Conservation (phyloP, 1,284 basidiomycete genomes). For the Schizophyllum amplum region DNA sequence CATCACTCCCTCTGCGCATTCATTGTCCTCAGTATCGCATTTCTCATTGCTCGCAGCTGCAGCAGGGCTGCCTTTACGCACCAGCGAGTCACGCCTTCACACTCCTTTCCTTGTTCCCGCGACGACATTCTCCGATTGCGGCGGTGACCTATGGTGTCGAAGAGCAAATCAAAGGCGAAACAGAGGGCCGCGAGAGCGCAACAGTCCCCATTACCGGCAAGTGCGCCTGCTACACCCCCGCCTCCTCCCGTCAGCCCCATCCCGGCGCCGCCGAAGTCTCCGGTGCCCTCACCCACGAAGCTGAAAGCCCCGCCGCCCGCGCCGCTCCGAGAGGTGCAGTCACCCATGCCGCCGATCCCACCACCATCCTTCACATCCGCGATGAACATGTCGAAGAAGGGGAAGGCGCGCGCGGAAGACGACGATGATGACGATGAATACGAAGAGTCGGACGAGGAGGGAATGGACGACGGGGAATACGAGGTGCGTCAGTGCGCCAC, state of each 20-base stretch:
- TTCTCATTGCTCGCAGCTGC: neutral
- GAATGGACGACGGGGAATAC: constrained; percentile 12
- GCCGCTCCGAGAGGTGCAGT: neutral
- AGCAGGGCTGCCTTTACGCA: too few relatives aligned
- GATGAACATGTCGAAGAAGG: too few relatives aligned
- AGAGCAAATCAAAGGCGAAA: neutral
- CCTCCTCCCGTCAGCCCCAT: neutral
- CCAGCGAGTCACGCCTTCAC: too few relatives aligned
- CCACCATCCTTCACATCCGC: too few relatives aligned
- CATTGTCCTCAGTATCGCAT: too few relatives aligned
- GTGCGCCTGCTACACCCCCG: too few relatives aligned
- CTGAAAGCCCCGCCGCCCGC: neutral
- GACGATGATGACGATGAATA: constrained; percentile 57
- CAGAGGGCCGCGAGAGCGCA: neutral
- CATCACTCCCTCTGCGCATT: too few relatives aligned
- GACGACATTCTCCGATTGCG: neutral
- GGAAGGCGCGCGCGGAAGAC: constrained; percentile 18
- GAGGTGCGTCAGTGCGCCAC: constrained; percentile 21
- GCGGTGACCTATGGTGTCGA: neutral
- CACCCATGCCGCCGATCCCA: neutral
- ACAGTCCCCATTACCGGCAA: neutral
- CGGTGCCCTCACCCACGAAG: neutral
- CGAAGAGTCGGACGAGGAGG: constrained; percentile 38
- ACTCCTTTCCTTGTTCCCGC: neutral
- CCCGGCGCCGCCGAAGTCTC: neutral